phyloP scores from a whole-genome alignment of 768 basidiomycete species.

The Infundibulicybe gibba region DNA sequence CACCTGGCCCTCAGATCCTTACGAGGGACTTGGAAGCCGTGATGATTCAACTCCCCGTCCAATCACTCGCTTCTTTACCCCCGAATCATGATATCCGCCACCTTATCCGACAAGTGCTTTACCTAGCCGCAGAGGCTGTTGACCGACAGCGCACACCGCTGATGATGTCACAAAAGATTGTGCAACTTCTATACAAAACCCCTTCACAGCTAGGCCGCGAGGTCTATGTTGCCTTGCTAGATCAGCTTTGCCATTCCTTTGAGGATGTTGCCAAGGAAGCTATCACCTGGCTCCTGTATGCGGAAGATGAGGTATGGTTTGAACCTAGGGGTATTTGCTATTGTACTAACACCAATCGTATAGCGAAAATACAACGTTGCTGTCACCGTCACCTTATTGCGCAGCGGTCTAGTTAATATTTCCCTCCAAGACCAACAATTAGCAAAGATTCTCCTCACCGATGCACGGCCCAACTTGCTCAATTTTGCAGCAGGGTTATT shows the following conservation, averaged over 20 bases:
- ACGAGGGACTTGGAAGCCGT: constrained; percentile 77
- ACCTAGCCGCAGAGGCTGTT: constrained; percentile 73
- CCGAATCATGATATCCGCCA: constrained; percentile 85
- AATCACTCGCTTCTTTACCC: constrained; percentile 68
- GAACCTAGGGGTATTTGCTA: constrained; percentile 4
- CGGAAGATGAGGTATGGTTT: constrained; percentile 85
- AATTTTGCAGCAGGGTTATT: constrained; percentile 82
- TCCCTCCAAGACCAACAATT: constrained; percentile 85
- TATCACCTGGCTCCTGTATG: constrained; percentile 92
- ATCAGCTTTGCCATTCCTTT: constrained; percentile 84
- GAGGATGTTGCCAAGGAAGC: constrained; percentile 96
- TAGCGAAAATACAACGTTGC: constrained; percentile 96
- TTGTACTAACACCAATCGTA: constrained; percentile 6
- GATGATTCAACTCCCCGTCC: constrained; percentile 68
- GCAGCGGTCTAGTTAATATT: constrained; percentile 76
- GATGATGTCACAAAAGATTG: constrained; percentile 94
- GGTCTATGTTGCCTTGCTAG: constrained; percentile 86
- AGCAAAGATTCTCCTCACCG: constrained; percentile 77
- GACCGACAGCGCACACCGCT: constrained; percentile 86
- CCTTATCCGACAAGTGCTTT: constrained; percentile 78
- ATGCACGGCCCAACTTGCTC: constrained; percentile 73
- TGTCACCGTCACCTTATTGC: constrained; percentile 86
- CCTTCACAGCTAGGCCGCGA: constrained; percentile 83
- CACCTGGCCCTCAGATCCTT: constrained; percentile 24
- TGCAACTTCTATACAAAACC: constrained; percentile 92